Evolutionary conservation across 2,329 filamentous ascomycete species (phyloP).

Genomic region (Fusarium graminum): DNA sequence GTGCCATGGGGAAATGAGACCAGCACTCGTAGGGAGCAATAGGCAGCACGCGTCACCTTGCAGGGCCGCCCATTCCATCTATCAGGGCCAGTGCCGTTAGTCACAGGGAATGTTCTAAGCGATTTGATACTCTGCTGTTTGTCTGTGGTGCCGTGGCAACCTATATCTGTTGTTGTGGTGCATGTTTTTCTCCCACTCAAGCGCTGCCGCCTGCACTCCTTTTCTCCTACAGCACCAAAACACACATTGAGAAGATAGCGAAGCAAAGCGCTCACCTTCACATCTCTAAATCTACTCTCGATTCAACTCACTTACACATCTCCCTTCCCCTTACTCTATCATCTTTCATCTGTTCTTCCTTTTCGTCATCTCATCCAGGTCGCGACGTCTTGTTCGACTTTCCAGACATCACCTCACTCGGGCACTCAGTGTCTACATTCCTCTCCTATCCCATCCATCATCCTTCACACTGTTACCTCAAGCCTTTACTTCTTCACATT

Average conservation of each 20-base stretch:
- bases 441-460: background rate
- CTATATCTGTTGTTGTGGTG: constrained; percentile 4
- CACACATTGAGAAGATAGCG: background rate
- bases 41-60: background rate
- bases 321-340: background rate
- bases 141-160: constrained; percentile 11
- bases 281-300: background rate
- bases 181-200: constrained; percentile 9
- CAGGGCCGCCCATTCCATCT: background rate
- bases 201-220: background rate
- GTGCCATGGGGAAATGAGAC: background rate
- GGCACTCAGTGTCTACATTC: background rate
- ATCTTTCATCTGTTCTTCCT: background rate
- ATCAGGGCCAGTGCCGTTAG: background rate
- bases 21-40: background rate
- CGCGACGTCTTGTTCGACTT: background rate
- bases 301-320: background rate
- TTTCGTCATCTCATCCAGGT: background rate
- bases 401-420: background rate
- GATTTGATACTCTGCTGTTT: background rate
- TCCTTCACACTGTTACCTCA: background rate
- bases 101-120: background rate
- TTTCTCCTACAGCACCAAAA: constrained; percentile 11
- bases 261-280: background rate
- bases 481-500: background rate